Evolutionary conservation across 2,329 filamentous ascomycete species (phyloP).

Genomic region (Parafenestella ontariensis): DNA sequence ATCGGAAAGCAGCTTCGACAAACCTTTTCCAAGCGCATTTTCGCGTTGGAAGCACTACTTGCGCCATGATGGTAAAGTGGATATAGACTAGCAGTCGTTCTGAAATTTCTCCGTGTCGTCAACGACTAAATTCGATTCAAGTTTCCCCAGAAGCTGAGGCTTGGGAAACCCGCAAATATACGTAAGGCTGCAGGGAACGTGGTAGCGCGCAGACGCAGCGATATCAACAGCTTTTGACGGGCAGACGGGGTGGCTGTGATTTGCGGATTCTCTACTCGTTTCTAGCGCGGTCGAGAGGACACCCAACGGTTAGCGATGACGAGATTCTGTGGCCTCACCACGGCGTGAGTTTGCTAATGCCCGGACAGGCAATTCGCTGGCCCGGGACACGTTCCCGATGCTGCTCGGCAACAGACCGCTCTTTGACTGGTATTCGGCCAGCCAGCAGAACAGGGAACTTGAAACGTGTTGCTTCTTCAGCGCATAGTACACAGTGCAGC

Average conservation of each 20-base stretch:
- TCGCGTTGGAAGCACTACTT: neutral
- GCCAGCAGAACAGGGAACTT: slow-evolving; percentile 8
- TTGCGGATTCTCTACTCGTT: slow-evolving; percentile 8
- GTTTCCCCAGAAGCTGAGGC: neutral
- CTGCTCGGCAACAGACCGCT: slow-evolving; percentile 26
- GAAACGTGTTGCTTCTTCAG: slow-evolving; percentile 9
- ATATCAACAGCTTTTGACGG: slow-evolving; percentile 20
- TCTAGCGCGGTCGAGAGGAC: slow-evolving; percentile 19
- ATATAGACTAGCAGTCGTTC: slow-evolving; percentile 13
- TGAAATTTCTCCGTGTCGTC: neutral
- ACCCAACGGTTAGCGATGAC: slow-evolving; percentile 22
- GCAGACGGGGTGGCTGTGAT: neutral
- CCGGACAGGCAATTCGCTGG: slow-evolving; percentile 18
- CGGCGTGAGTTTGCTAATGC: slow-evolving; percentile 31
- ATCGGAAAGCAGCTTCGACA: neutral
- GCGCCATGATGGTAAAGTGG: neutral
- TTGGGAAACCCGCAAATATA: slow-evolving; percentile 3
- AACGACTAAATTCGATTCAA: neutral
- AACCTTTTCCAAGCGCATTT: neutral
- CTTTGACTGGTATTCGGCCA: slow-evolving; percentile 8
- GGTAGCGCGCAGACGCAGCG: slow-evolving; percentile 11
- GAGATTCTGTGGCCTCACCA: slow-evolving; percentile 33
- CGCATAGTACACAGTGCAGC: neutral
- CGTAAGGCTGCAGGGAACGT: slow-evolving; percentile 18
- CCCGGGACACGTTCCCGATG: slow-evolving; percentile 16